These are phyloP conservation scores for Oryza officinalis DNA, from an alignment of 176 grass and related monocot genomes.

Conservation along the genomic window DNA sequence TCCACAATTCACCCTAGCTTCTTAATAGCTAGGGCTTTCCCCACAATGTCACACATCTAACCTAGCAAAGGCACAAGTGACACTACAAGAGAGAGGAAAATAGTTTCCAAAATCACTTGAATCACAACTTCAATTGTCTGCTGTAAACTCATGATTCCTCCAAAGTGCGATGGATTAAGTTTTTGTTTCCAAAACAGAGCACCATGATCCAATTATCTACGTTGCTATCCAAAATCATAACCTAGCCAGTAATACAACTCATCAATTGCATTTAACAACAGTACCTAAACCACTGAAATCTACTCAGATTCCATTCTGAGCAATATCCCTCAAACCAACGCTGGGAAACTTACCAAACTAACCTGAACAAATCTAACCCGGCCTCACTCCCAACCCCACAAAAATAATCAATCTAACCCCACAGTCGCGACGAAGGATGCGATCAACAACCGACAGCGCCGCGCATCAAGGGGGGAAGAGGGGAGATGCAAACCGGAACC, in stretches of 20 bases:
- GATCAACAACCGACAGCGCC: neutral
- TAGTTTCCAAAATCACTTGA: neutral
- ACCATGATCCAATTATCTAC: neutral
- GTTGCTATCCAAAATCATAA: neutral
- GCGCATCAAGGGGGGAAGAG: neutral
- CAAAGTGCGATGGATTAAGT: neutral
- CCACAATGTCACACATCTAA: neutral
- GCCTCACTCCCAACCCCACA: neutral
- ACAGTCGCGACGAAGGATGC: neutral
- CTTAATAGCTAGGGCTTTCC: neutral
- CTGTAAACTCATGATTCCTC: neutral
- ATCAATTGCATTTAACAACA: neutral
- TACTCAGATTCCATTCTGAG: slow-evolving; percentile 3
- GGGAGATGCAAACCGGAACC: slow-evolving; percentile 45
- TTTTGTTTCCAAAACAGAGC: neutral
- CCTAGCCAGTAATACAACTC: slow-evolving; percentile 2
- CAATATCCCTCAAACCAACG: neutral
- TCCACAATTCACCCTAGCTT: neutral
- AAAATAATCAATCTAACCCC: neutral
- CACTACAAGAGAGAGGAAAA: neutral
- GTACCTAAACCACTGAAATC: slow-evolving; percentile 15
- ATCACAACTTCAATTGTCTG: neutral
- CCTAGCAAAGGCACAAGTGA: neutral
- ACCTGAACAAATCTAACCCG: neutral
- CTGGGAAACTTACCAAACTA: neutral